Evolutionary conservation across 2,329 filamentous ascomycete species (phyloP).

Genomic region (Colletotrichum liriopes): DNA sequence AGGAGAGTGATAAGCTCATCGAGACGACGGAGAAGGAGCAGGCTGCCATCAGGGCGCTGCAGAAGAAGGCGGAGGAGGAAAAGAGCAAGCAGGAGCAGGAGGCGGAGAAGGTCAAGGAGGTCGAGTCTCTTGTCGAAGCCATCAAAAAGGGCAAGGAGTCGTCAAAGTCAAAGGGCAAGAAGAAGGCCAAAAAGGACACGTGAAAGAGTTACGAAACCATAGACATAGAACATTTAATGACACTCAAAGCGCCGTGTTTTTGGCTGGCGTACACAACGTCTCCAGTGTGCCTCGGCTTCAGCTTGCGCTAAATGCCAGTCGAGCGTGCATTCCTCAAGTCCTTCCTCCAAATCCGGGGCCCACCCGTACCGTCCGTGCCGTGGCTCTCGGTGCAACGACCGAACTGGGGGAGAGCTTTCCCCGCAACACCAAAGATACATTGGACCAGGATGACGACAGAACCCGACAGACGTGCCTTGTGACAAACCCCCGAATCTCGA

Average conservation of each 20-base stretch:
- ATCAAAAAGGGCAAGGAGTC: constrained; percentile 57
- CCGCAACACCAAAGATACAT: constrained; percentile 27
- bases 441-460: constrained; percentile 35
- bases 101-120: constrained; percentile 50
- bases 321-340: constrained; percentile 4
- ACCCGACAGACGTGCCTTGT: background rate
- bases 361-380: constrained; percentile 11
- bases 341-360: constrained; percentile 12
- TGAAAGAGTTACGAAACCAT: constrained; percentile 5
- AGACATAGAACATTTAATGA: constrained; percentile 9
- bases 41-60: constrained; percentile 69
- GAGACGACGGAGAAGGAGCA: constrained; percentile 86
- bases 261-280: background rate
- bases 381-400: constrained; percentile 10
- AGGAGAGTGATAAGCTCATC: constrained; percentile 88
- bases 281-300: constrained; percentile 16
- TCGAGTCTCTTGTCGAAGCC: constrained; percentile 58
- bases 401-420: constrained; percentile 24
- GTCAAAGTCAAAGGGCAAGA: constrained; percentile 47
- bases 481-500: background rate
- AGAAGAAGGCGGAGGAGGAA: constrained; percentile 56
- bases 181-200: constrained; percentile 50
- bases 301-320: background rate
- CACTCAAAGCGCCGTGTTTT: background rate
- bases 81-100: constrained; percentile 53